Evolutionary conservation across 2,329 filamentous ascomycete species (phyloP).

Genomic region (Fusarium chuoi): DNA sequence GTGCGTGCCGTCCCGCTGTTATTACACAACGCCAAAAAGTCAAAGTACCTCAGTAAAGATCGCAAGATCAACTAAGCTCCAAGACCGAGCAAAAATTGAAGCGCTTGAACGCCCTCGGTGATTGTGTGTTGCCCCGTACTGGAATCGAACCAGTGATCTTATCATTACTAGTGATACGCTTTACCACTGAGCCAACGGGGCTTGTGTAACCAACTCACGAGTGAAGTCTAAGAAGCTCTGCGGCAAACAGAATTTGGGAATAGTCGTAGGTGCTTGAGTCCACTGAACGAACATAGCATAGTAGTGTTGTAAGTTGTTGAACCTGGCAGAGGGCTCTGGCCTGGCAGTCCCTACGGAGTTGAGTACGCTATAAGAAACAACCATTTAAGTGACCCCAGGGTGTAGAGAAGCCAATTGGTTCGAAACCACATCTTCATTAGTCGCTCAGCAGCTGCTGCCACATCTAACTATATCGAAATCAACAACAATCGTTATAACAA

Average conservation of each 20-base stretch:
- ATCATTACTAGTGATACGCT: conserved; percentile 40
- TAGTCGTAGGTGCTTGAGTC: not conserved
- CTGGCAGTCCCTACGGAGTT: not conserved
- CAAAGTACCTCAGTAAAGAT: not conserved
- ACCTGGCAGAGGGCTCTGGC: not conserved
- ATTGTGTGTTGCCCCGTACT: conserved; percentile 13
- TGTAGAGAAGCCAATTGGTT: not conserved
- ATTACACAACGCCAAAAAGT: not conserved
- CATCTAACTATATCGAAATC: not conserved
- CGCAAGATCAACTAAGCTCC: not conserved
- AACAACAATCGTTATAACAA: not conserved
- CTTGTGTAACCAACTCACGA: not conserved
- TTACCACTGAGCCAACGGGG: conserved; percentile 33
- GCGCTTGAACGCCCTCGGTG: accelerated
- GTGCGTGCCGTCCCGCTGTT: not conserved
- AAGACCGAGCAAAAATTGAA: not conserved
- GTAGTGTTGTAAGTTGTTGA: not conserved
- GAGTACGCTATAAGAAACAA: not conserved
- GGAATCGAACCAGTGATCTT: conserved; percentile 35
- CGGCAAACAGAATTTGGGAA: not conserved
- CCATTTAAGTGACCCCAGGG: not conserved
- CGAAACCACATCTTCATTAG: not conserved
- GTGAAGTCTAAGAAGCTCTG: not conserved
- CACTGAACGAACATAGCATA: not conserved
- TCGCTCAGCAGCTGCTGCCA: not conserved